A percentile compares a stretch with the other conserved stretches of the same genome.
phyloP scores from a whole-genome alignment of 192 early-diverging fungal genomes.

The Rhizophagus sp. region DNA sequence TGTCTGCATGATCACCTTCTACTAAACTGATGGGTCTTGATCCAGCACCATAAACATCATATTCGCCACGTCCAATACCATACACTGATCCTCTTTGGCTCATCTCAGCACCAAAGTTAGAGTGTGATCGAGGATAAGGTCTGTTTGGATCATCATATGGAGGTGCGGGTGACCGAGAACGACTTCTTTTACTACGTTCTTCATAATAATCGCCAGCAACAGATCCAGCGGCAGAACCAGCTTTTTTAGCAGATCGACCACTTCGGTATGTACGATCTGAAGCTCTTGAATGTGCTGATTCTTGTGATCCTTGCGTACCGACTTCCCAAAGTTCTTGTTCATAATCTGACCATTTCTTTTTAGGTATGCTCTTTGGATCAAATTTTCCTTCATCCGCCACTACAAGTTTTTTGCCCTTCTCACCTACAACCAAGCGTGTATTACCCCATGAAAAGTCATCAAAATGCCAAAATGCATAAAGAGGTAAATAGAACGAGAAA shows the following conservation, averaged over 20 bases:
- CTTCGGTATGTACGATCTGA: constrained; percentile 45
- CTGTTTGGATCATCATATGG: constrained; percentile 25
- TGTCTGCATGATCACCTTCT: constrained; percentile 2
- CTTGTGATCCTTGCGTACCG: constrained; percentile 48
- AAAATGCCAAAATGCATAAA: constrained; percentile 99
- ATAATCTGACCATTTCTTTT: constrained; percentile 81
- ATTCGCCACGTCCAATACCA: not conserved
- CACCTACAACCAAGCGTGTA: constrained; percentile 89
- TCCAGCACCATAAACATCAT: constrained; percentile 10
- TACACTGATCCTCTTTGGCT: not conserved
- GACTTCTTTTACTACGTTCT: constrained; percentile 21
- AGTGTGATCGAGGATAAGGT: not conserved
- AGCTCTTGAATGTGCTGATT: constrained; percentile 49
- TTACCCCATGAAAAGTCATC: constrained; percentile 99
- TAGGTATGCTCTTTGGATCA: constrained; percentile 73
- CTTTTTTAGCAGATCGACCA: constrained; percentile 2
- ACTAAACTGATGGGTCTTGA: constrained; percentile 9
- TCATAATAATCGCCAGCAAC: constrained; percentile 37
- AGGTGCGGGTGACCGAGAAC: constrained; percentile 43
- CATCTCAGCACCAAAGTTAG: not conserved
- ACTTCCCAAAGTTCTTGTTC: constrained; percentile 75
- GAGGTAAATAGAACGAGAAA: constrained; percentile 78
- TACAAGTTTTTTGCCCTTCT: constrained; percentile 73
- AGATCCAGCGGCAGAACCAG: constrained; percentile 40
- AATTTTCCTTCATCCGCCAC: constrained; percentile 73